Evolutionary conservation across 768 basidiomycete species (phyloP), one percentile per base, ranked within the genome.

Genomic region (Antrodiella citrinella): DNA sequence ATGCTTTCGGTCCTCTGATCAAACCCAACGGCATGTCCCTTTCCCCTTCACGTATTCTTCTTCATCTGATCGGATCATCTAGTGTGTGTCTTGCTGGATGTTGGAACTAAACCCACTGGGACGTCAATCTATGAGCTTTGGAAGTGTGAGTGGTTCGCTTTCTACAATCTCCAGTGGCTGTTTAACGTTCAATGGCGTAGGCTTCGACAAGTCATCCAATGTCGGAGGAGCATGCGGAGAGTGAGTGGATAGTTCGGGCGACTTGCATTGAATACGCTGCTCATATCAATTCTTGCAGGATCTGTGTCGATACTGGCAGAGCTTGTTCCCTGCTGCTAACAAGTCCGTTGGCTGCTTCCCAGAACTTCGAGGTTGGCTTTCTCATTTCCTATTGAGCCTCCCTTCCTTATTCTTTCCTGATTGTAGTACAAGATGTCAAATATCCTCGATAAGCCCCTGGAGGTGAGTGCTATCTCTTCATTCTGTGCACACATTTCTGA

Each of bases 141-240:
- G 93, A 96, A 96, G 77, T 90, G 88, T 67, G 22, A 53, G 70
- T 54, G 4, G 4, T 44, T 2, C 44, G 2, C 42, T 35, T 35
- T n/a, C 40, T 15, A 30, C 21, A 51, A 30, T 18, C 7, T 45
- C 9, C 11, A 48, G 42, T 12, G 21, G 45, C 59, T 13, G 62
- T 45, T 49, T 26, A 22, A 49, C 45, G 26, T 19, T 42, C 1
- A 24, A 10, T 24, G 40, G n/a, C 42, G 13, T 44, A 70, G 73
- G 74, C 61, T 92, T 92, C 58, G 90, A 92, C 69, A 82, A 81
- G 59, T 85, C 91, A 52, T 70, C 78, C 20, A 81, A 82, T 54
- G 93, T 97, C 45, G 93, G 92, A 44, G 94, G 94, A 35, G 93
- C 94, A 45, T 97, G 94, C 65, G 94, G 94, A 71, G 94, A 97